These are phyloP conservation scores for Colletotrichum scovillei DNA, from an alignment of 2,329 filamentous ascomycete species.

Conservation along the genomic window DNA sequence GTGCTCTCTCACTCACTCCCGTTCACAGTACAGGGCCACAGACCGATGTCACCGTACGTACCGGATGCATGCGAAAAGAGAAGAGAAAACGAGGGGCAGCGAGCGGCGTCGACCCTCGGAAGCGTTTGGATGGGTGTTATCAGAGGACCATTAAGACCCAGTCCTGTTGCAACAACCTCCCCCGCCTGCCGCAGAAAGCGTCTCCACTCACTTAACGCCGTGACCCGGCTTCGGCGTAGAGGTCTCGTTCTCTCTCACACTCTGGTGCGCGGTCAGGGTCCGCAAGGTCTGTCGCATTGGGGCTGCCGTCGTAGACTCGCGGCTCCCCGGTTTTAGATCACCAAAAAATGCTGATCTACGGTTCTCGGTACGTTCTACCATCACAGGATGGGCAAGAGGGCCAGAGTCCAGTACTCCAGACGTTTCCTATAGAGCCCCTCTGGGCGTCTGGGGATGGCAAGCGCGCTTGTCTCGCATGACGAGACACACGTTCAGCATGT, in stretches of 20 bases:
- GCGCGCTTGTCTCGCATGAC: slow-evolving; percentile 14
- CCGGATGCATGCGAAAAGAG: slow-evolving; percentile 9
- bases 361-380: too few relatives aligned
- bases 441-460: background rate
- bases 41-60: slow-evolving; percentile 25
- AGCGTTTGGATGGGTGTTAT: slow-evolving; percentile 13
- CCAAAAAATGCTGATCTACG: background rate
- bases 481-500: background rate
- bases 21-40: background rate
- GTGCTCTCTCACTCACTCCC: background rate
- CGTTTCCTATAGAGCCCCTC: background rate
- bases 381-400: too few relatives aligned
- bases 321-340: background rate
- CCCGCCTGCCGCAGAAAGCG: slow-evolving; percentile 19
- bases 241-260: background rate
- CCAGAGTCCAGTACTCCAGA: too few relatives aligned
- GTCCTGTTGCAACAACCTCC: slow-evolving; percentile 19
- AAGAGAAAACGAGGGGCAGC: slow-evolving; percentile 3
- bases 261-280: background rate
- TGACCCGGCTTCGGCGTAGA: slow-evolving; percentile 13
- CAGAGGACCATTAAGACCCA: background rate
- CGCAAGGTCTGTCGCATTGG: background rate
- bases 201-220: slow-evolving; percentile 22
- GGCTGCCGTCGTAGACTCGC: background rate
- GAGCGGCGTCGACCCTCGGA: background rate